Conservation (phyloP, 345 rosid species). For the Acer negundo region DNA sequence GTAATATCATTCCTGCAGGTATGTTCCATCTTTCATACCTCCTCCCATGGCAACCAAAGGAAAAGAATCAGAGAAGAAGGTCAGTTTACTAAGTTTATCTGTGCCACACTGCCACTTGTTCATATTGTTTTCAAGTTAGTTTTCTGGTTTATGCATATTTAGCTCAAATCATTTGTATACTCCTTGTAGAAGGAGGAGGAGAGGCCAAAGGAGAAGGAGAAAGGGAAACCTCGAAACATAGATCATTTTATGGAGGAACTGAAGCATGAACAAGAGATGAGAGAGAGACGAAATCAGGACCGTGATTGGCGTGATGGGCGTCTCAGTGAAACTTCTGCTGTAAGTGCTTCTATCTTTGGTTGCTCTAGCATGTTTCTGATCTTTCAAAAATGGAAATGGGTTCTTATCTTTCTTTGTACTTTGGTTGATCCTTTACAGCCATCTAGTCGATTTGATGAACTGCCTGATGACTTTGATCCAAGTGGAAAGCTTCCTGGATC, state of each 20-base stretch:
- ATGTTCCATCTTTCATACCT: constrained; percentile 98
- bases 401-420: constrained; percentile 12
- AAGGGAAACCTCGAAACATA: constrained; percentile 86
- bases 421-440: constrained; percentile 52
- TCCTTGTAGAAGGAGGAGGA: constrained; percentile 79
- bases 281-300: constrained; percentile 93
- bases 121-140: constrained; percentile 2
- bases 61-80: constrained; percentile 90
- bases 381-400: neutral
- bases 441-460: constrained; percentile 93
- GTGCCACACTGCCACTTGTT: neutral
- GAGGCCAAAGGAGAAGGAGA: constrained; percentile 74
- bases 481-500: constrained; percentile 96
- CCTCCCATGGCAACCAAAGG: constrained; percentile 92
- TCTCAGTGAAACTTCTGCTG: constrained; percentile 63
- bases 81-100: constrained; percentile 26
- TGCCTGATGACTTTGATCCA: constrained; percentile 98
- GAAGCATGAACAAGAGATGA: constrained; percentile 96
- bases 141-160: constrained; percentile 11
- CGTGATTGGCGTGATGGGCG: constrained; percentile 86
- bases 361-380: neutral
- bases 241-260: constrained; percentile 99
- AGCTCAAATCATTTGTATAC: constrained; percentile 20
- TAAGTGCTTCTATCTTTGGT: constrained; percentile 31
- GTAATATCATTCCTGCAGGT: constrained; percentile 62